These are phyloP conservation scores for Thielaviopsis populi DNA, from an alignment of 2,329 filamentous ascomycete genomes.

Conservation along the genomic window DNA sequence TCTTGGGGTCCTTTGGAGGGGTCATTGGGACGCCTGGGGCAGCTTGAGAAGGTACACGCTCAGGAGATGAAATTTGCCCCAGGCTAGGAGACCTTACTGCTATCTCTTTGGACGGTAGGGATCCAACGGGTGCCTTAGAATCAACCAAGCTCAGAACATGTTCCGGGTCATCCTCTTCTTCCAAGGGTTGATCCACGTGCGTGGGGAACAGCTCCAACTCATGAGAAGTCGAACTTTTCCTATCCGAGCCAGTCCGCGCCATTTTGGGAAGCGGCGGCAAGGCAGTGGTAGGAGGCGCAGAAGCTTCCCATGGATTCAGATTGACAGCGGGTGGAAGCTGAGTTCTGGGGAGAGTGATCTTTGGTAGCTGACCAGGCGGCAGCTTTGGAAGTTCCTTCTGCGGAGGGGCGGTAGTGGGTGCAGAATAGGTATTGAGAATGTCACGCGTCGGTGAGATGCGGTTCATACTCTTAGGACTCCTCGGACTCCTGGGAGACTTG, in stretches of 20 bases:
- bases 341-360: not conserved
- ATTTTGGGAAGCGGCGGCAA: slow-evolving; percentile 6
- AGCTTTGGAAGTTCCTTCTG: slow-evolving; percentile 1
- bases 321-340: not conserved
- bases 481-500: not conserved
- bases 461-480: not conserved
- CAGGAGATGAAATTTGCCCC: not conserved
- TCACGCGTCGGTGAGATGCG: not conserved
- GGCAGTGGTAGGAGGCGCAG: slow-evolving; percentile 2
- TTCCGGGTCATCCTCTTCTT: not conserved
- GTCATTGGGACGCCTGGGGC: not conserved
- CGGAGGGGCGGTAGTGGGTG: not conserved
- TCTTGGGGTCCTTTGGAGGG: not conserved
- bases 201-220: not conserved
- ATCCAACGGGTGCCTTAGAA: not conserved
- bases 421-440: not conserved
- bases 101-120: not conserved
- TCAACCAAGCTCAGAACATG: not conserved
- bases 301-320: not conserved
- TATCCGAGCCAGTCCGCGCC: not conserved
- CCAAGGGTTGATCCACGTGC: not conserved
- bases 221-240: not conserved
- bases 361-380: not conserved
- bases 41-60: not conserved
- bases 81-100: not conserved